Percentiles rank a stretch among this genome's conserved stretches.
These are phyloP conservation scores for Penicillium glabrum DNA, from an alignment of 2,329 filamentous ascomycete genomes.

Conservation along the genomic window DNA sequence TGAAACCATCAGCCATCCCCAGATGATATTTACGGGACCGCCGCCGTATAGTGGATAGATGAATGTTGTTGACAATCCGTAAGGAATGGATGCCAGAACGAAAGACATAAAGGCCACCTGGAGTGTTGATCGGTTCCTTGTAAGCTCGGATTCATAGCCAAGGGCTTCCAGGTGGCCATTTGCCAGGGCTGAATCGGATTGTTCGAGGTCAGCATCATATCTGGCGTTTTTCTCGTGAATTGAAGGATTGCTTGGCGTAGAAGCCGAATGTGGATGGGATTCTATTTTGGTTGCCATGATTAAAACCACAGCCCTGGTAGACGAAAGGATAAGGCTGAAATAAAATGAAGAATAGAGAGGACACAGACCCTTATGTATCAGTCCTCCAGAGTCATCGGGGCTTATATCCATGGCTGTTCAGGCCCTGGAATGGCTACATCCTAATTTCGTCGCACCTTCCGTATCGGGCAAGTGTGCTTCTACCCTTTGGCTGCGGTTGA, in stretches of 20 bases:
- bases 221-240: background rate
- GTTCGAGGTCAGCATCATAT: background rate
- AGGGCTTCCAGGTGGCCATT: slow-evolving; percentile 14
- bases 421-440: background rate
- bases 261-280: background rate
- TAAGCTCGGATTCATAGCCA: slow-evolving; percentile 65
- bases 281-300: background rate
- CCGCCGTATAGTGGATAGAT: slow-evolving; percentile 62
- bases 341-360: background rate
- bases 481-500: too few species aligned
- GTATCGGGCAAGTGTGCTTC: too few species aligned
- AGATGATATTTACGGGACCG: slow-evolving; percentile 66
- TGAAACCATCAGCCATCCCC: slow-evolving; percentile 66
- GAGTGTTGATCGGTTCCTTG: slow-evolving; percentile 54
- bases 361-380: background rate
- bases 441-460: too few species aligned
- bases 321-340: background rate
- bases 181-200: slow-evolving; percentile 12
- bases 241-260: background rate
- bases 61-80: slow-evolving; percentile 65
- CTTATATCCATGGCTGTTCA: too few species aligned
- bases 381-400: background rate
- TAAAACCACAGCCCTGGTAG: background rate
- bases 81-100: slow-evolving; percentile 70
- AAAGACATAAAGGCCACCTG: slow-evolving; percentile 44